Evolutionary conservation across 1,139 yeast genomes (phyloP), one percentile per base, ranked within the genome.

Genomic region (Nematodospora anomalae): DNA sequence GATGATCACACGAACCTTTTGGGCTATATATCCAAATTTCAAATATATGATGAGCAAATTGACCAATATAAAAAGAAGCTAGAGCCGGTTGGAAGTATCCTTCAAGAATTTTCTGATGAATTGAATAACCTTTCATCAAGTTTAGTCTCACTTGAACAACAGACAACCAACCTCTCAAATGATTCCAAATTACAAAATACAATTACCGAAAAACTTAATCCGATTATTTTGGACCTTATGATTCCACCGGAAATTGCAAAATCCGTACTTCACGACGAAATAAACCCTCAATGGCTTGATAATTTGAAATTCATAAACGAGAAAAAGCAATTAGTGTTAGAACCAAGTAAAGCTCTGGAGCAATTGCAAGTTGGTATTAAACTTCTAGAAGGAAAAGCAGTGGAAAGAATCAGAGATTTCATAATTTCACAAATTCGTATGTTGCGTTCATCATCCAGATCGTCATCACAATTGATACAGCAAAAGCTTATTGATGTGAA

Each of bases 401-500:
- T 86, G 1, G 97, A 89, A 53, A 69, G 95, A 37, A 79, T 87
- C 6, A 72, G 95, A 38, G 87, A 83, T 53, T 82, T 64, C 50
- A 60, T 88, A 23, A 77, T 88, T 6, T 50, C 62, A 4, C 76
- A 82, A 46, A 84, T 90, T 43, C 83, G 84, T 49, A 53, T 62
- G 21, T 60, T 90, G 21, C 66, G 97, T 40, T 72, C 70, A 3
- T 51, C 62, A 3, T 36, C 52, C 3, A 50, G 53, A 24, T 53
- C 66, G 1, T 74, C 87, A 1, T 83, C 95, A 0, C 96, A 87
- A 52, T 68, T 71, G 0, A 67, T 90, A n/a, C 97, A 92, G 55
- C 71, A 72, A 34, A 76, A 75, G 23, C 60, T 92, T 37, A 58
- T 87, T 5, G 67, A 70, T 23, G 79, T 80, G 12, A 76, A 76